Evolutionary conservation across 192 early-diverging fungal genomes (phyloP), one percentile per base, ranked within the genome.

Genomic region (Podila epigama): DNA sequence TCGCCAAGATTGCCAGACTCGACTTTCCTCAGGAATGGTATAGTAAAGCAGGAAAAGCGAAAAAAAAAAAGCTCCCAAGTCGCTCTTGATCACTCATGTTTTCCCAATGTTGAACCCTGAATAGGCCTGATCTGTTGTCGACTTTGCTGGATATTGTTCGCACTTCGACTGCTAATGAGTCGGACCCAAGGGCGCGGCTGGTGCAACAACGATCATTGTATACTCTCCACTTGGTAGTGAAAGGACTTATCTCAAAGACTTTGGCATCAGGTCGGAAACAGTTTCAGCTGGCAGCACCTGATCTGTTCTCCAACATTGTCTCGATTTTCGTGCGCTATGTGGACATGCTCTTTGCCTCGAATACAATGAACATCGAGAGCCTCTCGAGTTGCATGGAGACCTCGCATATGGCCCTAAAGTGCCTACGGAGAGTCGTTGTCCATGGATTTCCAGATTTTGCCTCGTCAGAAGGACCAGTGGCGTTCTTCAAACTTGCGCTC

Each of bases 1-100:
- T 90, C 18, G 79, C 95, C 41, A 92, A 92, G 54, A 94, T 98
- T 64, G 93, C 95, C 1, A 84, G 94, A 27, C 75, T 92, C 63
- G 96, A 98, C 70, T 98, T 84, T 73, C 96, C 96, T 12, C 75
- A 85, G 63, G 92, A 95, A 37, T 96, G 96, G 95, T 70, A 67
- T 61, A 50, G 10, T n/a, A 35, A 53, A 29, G 11, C 51, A 1
- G 12, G 27, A 29, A 25, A 20, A 54, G 16, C 52, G 16, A 53
- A n/a, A n/a, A 18, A 25, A 15, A 32, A 15, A 54, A 13, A 11
- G 22, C 29, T 15, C 51, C 51, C n/a, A n/a, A n/a, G n/a, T n/a
- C n/a, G n/a, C n/a, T 53, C 52, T 54, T 33, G 10, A 20, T 9
- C 22, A 18, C 16, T 51, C 31, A 25, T 67, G 25, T 25, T 33